Conservation (phyloP, 2,329 filamentous ascomycete species). For the Trichoderma simmonsii region DNA sequence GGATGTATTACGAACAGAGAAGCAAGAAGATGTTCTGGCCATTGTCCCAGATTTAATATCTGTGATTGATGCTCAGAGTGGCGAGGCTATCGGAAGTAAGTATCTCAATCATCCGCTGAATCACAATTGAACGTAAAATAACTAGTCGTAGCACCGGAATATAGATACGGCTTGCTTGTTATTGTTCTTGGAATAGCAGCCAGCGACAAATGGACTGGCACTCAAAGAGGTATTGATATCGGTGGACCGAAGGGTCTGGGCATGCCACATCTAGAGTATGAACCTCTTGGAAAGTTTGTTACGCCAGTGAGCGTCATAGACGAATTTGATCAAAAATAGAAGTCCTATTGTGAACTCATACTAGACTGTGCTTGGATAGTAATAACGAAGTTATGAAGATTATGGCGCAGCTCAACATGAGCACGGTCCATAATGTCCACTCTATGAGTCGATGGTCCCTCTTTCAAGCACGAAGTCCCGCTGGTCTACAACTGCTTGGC, state of each 20-base stretch:
- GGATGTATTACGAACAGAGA: not conserved
- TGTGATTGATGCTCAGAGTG: not conserved
- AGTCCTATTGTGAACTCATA: not conserved
- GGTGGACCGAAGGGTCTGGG: not conserved
- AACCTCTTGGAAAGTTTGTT: not conserved
- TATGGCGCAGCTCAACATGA: not conserved
- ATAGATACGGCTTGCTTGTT: not conserved
- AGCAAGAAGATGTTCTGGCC: not conserved
- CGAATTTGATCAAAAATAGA: not conserved
- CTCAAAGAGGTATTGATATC: not conserved
- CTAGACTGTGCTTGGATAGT: not conserved
- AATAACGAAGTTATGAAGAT: not conserved
- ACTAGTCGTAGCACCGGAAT: not conserved
- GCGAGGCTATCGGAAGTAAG: not conserved
- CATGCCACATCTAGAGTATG: not conserved
- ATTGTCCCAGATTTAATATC: not conserved
- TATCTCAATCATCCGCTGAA: not conserved
- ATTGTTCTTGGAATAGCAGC: not conserved
- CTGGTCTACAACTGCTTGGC: not conserved
- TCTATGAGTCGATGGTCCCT: not conserved
- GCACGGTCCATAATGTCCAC: not conserved
- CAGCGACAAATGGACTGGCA: not conserved
- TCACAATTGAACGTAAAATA: rapidly evolving
- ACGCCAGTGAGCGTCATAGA: not conserved
- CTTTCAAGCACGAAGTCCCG: not conserved